These are phyloP conservation scores for Solanum clarkiae DNA, from an alignment of 257 asterid species.

Conservation along the genomic window DNA sequence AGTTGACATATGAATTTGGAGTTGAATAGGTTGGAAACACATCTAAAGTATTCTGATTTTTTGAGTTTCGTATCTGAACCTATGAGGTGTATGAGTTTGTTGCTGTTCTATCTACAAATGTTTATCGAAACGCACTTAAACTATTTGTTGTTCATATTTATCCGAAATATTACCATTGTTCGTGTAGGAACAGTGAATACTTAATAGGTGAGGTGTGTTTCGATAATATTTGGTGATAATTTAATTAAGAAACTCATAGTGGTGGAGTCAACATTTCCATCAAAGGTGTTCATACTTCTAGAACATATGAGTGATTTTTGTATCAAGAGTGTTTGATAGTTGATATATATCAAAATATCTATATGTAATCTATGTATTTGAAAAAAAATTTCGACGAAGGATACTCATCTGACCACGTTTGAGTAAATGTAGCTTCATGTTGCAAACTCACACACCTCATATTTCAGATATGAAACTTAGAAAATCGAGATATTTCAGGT, in stretches of 20 bases:
- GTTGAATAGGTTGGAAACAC: background rate
- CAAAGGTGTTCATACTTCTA: no score
- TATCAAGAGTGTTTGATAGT: no score
- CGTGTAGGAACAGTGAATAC: background rate
- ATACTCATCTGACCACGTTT: no score
- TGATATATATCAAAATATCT: no score
- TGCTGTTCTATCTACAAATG: fast-evolving
- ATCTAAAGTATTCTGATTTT: fast-evolving
- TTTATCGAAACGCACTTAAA: background rate
- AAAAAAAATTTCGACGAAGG: no score
- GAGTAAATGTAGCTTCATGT: no score
- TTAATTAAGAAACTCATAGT: background rate
- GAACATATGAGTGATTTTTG: no score
- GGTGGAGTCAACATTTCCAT: no score
- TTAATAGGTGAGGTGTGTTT: background rate
- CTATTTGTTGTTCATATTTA: background rate
- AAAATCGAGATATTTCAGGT: background rate
- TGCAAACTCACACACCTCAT: no score
- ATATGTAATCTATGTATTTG: no score
- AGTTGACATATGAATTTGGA: background rate
- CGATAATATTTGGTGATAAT: background rate
- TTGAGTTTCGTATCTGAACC: background rate
- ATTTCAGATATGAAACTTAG: background rate
- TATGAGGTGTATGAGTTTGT: background rate
- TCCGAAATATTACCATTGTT: background rate